These are phyloP conservation scores for Cyphellophora europaea DNA, from an alignment of 2,329 filamentous ascomycete genomes.

Conservation along the genomic window DNA sequence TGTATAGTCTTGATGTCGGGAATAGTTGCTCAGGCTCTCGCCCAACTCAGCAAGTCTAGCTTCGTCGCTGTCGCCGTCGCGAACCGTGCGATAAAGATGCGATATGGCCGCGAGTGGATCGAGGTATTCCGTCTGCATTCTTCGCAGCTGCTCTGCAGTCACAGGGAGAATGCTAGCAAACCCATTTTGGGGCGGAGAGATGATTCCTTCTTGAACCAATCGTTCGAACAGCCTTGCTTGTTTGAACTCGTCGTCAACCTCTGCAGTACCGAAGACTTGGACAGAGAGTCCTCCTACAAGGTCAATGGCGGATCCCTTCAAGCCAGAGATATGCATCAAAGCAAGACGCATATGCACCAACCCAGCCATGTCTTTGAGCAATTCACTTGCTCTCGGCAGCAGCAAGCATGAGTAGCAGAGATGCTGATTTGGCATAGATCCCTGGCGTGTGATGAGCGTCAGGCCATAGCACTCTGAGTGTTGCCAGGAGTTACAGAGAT, in stretches of 20 bases:
- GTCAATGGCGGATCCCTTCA: too few species aligned
- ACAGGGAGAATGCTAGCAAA: slow-evolving; percentile 3
- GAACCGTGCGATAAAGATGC: slow-evolving; percentile 4
- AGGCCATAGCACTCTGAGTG: slow-evolving; percentile 11
- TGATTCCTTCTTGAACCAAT: slow-evolving; percentile 5
- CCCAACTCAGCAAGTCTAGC: too few species aligned
- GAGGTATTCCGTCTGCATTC: slow-evolving; percentile 4
- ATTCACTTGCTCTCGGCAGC: slow-evolving; percentile 3
- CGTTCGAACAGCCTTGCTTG: slow-evolving; percentile 1
- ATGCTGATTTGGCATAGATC: slow-evolving; percentile 2
- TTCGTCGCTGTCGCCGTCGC: background rate
- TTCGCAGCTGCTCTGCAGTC: slow-evolving; percentile 1
- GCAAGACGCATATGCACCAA: slow-evolving; percentile 1
- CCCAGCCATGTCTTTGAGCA: slow-evolving; percentile 1
- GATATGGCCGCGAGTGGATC: slow-evolving; percentile 4
- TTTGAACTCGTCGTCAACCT: slow-evolving; percentile 2
- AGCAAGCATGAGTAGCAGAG: slow-evolving; percentile 13
- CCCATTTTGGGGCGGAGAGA: background rate
- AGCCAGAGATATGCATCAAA: background rate
- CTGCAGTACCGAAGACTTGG: background rate
- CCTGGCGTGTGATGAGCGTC: background rate
- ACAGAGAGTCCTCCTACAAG: background rate
- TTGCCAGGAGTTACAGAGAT: slow-evolving; percentile 11
- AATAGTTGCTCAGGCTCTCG: slow-evolving; percentile 1
- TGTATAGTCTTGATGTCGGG: slow-evolving; percentile 6